Base-by-base conservation (phyloP, 1,284 basidiomycete species). In the Cryptococcus sp. region DNA sequence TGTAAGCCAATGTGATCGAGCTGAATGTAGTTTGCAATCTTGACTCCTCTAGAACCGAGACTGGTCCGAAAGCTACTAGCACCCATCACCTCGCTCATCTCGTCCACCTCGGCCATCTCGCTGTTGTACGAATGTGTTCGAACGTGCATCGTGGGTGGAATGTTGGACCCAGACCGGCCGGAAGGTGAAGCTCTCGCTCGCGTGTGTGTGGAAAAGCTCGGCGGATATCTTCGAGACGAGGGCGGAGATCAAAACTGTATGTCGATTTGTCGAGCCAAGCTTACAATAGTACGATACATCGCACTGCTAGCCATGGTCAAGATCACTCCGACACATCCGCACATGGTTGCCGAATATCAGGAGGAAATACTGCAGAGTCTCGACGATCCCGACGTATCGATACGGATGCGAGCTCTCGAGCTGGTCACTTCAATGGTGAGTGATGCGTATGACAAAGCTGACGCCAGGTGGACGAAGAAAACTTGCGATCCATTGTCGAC, bases 101-200 rank as follows among this genome's bases (percentile, higher is more conserved):
- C 88, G 1, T 97, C 89, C 1, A 98, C 95, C 0, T 85, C 88
- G 1, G 95, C 95, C 0, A 95, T 98, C 51, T 95, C 90, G 18
- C 77, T 99, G 21, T 75, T 98, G 7, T 98, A 98, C 71, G 95
- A 99, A 75, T 98, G 94, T 71, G 94, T 99, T 1, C 87, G 93
- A 63, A 97, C 95, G 2, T 94, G 92, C 63, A 97, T 98, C 61
- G 91, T 89, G 12, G 94, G 95, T 10, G 91, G 89, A 4, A 97
- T 99, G 91, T 79, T 98, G 7, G 84, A 86, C 55, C 86, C 85
- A 2, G 59, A 80, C 43, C 78, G 82, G 14, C 64, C 69, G 10
- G 72, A 73, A 23, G 90, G 88, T n/a, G 80, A 88, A 60, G 77
- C 83, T 2, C 77, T 98, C 34, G 95, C 95, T 1, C 78, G 80